These are phyloP conservation scores for Helenozyma baotianmanensis DNA, from an alignment of 805 yeast species.

Conservation along the genomic window DNA sequence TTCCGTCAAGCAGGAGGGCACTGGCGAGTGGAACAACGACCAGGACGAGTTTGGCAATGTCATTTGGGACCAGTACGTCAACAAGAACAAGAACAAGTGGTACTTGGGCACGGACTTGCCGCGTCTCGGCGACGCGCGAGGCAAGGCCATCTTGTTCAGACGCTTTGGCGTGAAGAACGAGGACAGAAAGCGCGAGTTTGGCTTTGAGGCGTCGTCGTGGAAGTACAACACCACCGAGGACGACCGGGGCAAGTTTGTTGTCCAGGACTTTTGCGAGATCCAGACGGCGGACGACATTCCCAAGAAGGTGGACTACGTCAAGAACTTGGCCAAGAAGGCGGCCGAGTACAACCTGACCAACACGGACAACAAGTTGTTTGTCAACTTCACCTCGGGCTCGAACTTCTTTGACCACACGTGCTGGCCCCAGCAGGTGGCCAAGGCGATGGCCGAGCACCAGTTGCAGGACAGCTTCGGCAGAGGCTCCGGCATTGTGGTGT, in stretches of 20 bases:
- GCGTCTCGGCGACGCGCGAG: constrained; percentile 55
- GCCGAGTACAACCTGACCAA: constrained; percentile 40
- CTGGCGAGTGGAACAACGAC: constrained; percentile 58
- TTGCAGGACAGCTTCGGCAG: constrained; percentile 46
- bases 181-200: constrained; percentile 41
- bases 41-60: constrained; percentile 61
- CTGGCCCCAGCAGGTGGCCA: constrained; percentile 70
- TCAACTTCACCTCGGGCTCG: constrained; percentile 72
- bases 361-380: constrained; percentile 50
- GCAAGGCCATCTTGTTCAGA: constrained; percentile 62
- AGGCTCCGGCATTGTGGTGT: constrained; percentile 60
- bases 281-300: constrained; percentile 46
- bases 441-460: constrained; percentile 41
- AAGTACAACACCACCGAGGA: constrained; percentile 59
- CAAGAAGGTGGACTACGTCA: constrained; percentile 54
- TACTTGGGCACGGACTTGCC: constrained; percentile 56
- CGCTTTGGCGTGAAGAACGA: constrained; percentile 62
- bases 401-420: constrained; percentile 65
- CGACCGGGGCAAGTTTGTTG: constrained; percentile 56
- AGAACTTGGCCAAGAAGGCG: constrained; percentile 52
- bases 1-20: constrained; percentile 72
- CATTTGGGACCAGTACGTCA: constrained; percentile 55
- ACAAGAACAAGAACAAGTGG: constrained; percentile 51
- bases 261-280: constrained; percentile 74
- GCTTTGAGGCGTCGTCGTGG: constrained; percentile 70